Base-by-base conservation (phyloP, 2,329 filamentous ascomycete genomes). In the Beauveria medogensis region DNA sequence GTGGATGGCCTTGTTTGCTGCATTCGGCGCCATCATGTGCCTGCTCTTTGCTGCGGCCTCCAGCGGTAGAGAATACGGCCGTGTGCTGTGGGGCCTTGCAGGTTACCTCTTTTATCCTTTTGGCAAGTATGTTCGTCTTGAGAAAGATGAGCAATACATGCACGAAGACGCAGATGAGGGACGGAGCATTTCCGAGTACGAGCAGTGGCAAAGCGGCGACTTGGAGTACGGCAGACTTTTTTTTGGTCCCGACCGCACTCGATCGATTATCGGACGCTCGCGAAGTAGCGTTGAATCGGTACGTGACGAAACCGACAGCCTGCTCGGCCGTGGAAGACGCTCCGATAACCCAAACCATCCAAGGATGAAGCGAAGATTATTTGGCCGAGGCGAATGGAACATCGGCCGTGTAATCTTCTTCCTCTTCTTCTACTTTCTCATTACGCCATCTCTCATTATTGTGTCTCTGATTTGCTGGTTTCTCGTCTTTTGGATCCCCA, bases 121-220 rank as follows among this genome's bases (percentile, higher is more conserved):
- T 72, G 94, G 94, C 66, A 95, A 96, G 69, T 97, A 95, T 73
- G 91, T 99, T 64, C 89, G 92, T 52, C 82, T 99, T 43, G 88
- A 96, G 71, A 90, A 93, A 72, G 94, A 99, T 67, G 94, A 97
- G 70, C 89, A 90, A 48, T 99, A 99, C 71, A 80, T 91, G 53
- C 90, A 97, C 63, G 94, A 99, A 75, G 94, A 99, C 69, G 86
- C 94, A 69, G 92, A 93, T 46, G 94, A 99, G 75, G 94, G 94
- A 22, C 86, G 94, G 70, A 97, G 92, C 76, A 97, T 99, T 70
- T 95, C 91, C 69, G 94, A 99, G 77, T 99, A 99, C 71, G 94
- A 99, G 73, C 92, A 96, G 75, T 99, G 94, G 94, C 94, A 99
- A 76, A 97, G 87, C 70, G 94, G 94, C 55, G 94, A 99, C 70